Conservation (phyloP, 148 eudicot species). For the Oxyria digyna region DNA sequence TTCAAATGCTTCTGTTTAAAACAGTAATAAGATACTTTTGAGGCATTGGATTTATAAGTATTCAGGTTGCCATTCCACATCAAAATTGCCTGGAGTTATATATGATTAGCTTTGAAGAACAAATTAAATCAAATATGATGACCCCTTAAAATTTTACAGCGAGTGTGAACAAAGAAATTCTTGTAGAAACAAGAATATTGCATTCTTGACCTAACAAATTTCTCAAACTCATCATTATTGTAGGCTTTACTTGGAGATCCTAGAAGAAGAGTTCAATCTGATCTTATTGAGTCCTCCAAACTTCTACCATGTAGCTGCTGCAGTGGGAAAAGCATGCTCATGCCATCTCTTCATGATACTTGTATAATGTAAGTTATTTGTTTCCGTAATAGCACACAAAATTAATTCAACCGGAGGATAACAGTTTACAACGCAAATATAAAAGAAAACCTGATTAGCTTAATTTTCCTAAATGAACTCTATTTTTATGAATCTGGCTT, state of each 20-base stretch:
- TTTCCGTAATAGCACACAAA: neutral
- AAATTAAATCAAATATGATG: neutral
- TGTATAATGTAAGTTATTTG: slow-evolving; percentile 42
- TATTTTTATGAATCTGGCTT: neutral
- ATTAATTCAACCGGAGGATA: neutral
- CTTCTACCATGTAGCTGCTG: slow-evolving; percentile 68
- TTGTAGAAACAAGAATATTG: neutral
- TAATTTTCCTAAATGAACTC: neutral
- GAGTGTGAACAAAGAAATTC: neutral
- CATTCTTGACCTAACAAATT: neutral
- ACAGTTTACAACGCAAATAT: neutral
- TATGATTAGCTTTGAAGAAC: neutral
- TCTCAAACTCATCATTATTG: neutral
- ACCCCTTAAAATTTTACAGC: neutral
- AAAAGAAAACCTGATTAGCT: too few relatives aligned
- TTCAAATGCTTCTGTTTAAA: neutral
- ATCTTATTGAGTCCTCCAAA: slow-evolving; percentile 62
- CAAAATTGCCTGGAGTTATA: neutral
- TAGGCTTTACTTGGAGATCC: slow-evolving; percentile 85
- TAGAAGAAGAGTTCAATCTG: too few relatives aligned
- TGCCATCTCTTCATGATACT: slow-evolving; percentile 69
- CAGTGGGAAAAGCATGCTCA: slow-evolving; percentile 32
- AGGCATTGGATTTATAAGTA: neutral
- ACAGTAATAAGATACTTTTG: neutral
- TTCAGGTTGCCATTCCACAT: neutral